Evolutionary conservation across 2,329 filamentous ascomycete genomes (phyloP), one percentile per base, ranked within the genome.

Genomic region (Arthrobotrys conoides): DNA sequence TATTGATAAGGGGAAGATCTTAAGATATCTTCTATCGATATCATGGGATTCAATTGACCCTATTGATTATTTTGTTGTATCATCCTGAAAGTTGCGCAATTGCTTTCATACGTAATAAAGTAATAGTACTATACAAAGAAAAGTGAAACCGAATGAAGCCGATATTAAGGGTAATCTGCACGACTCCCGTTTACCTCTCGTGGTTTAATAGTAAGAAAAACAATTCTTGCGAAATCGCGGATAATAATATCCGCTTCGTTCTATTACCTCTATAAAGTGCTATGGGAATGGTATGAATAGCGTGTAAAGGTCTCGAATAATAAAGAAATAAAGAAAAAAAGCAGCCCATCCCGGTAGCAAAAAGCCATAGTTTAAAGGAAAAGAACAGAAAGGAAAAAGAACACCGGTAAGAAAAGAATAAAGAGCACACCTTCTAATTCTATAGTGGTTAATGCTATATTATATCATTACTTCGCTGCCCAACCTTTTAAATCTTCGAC

Each of bases 401-500:
- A 18, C 51, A 18, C 22, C 22, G 16, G 20, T 24, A 33, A 55
- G 51, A 59, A 59, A 22, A 30, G 27, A 59, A 55, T 24, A 30
- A 9, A 30, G 22, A 33, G 20, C 14, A 41, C 38, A 41, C 51
- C 51, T 61, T 61, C 36, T 61, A 61, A 8, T 24, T 44, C 57
- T 61, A 61, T 61, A 61, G 33, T 12, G 36, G 12, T 44, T 18
- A 27, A 61, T 41, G n/a, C 38, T 24, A 24, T 51, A 24, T 4
- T 51, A 41, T 65, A 33, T 53, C 24, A 20, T 53, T 12, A 51
- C 63, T 22, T 12, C 44, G 8, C 27, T n/a, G 10, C 41, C 49
- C 27, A 30, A 30, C 27, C 6, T 30, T 30, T 30, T 33, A 63
- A 12, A 71, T 61, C 55, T 63, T 71, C 9, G 59, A 33, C 9